A percentile compares a stretch with the other conserved stretches of the same genome.
Evolutionary conservation across 768 basidiomycete species (phyloP).

Genomic region (Naganishia onofrii): DNA sequence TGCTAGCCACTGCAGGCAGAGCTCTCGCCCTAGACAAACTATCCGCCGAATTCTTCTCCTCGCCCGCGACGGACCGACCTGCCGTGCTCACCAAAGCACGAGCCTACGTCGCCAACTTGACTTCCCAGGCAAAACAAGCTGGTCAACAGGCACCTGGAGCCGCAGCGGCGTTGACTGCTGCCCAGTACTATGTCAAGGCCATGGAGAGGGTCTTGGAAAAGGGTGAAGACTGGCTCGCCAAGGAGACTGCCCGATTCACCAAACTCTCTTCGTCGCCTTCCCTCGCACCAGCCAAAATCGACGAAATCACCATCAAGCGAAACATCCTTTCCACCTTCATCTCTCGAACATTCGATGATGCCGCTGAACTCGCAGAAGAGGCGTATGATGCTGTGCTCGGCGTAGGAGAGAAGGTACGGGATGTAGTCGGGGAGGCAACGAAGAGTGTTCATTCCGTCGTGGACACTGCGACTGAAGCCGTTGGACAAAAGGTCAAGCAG

Average conservation of each 20-base stretch:
- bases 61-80: slow-evolving; percentile 60
- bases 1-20: slow-evolving; percentile 76
- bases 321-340: slow-evolving; percentile 62
- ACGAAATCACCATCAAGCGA: slow-evolving; percentile 87
- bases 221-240: slow-evolving; percentile 72
- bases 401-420: slow-evolving; percentile 17
- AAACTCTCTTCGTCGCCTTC: slow-evolving; percentile 74
- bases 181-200: slow-evolving; percentile 78
- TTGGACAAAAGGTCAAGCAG: slow-evolving; percentile 1
- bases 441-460: slow-evolving; percentile 16
- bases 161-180: slow-evolving; percentile 46
- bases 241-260: slow-evolving; percentile 77
- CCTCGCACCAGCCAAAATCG: slow-evolving; percentile 74
- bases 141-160: slow-evolving; percentile 56
- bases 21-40: slow-evolving; percentile 71
- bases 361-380: slow-evolving; percentile 12
- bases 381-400: slow-evolving; percentile 33
- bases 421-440: slow-evolving; percentile 6
- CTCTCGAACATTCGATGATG: slow-evolving; percentile 39
- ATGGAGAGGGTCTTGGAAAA: slow-evolving; percentile 81
- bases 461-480: slow-evolving; percentile 15
- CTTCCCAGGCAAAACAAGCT: slow-evolving; percentile 3
- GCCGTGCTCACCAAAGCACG: slow-evolving; percentile 67
- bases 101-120: slow-evolving; percentile 38
- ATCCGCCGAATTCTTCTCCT: slow-evolving; percentile 70